Evolutionary conservation across 768 basidiomycete species (phyloP).

Genomic region (Macrolepiota dolichaula): DNA sequence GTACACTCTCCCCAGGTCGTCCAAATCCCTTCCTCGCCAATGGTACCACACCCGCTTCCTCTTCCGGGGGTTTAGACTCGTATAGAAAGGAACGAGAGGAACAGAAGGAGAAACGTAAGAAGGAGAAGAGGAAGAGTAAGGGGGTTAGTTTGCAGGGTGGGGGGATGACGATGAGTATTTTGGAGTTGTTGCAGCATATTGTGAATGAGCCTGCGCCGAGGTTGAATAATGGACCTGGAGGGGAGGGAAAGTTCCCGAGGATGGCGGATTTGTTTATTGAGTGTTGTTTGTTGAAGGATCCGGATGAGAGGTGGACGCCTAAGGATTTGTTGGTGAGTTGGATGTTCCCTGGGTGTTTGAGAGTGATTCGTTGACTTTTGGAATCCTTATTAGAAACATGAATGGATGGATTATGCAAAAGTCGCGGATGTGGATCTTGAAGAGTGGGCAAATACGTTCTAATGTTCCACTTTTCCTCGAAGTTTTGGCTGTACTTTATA

Average conservation of each 20-base stretch:
- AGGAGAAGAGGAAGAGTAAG: slow-evolving; percentile 83
- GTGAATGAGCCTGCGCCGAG: slow-evolving; percentile 97
- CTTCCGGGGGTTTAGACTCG: neutral
- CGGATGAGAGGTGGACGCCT: slow-evolving; percentile 76
- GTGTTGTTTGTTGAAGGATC: slow-evolving; percentile 89
- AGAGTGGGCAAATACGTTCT: slow-evolving; percentile 79
- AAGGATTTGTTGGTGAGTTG: slow-evolving; percentile 82
- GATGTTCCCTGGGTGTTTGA: neutral
- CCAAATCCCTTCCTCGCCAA: slow-evolving; percentile 43
- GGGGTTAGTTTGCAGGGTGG: slow-evolving; percentile 94
- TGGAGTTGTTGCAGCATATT: slow-evolving; percentile 96
- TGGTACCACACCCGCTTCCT: slow-evolving; percentile 33
- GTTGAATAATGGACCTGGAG: slow-evolving; percentile 46
- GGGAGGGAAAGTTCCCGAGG: slow-evolving; percentile 60
- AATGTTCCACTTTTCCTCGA: slow-evolving; percentile 6
- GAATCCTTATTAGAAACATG: slow-evolving; percentile 49
- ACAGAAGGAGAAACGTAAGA: slow-evolving; percentile 35
- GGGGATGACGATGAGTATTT: slow-evolving; percentile 96
- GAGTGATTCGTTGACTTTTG: neutral
- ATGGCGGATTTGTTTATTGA: slow-evolving; percentile 86
- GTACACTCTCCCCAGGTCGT: slow-evolving; percentile 72
- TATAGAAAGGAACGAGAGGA: slow-evolving; percentile 5
- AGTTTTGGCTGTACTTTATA: neutral
- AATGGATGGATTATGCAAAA: slow-evolving; percentile 69
- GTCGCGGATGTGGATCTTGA: slow-evolving; percentile 66